Conservation (phyloP, 768 basidiomycete species). For the Dendrothele bispora region DNA sequence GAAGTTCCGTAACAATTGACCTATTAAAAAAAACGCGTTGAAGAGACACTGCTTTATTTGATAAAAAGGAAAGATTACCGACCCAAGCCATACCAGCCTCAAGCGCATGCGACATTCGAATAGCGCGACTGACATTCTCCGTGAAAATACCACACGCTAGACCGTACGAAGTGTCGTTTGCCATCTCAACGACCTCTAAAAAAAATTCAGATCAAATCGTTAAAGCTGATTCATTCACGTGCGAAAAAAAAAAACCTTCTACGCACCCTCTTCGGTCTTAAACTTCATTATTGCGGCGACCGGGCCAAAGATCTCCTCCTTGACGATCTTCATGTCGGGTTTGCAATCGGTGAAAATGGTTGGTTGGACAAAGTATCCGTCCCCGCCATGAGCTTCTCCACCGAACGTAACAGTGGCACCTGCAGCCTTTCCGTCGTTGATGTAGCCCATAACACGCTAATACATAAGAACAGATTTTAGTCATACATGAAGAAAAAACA, state of each 20-base stretch:
- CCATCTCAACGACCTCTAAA: constrained; percentile 31
- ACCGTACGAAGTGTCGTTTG: constrained; percentile 54
- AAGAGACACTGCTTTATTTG: constrained; percentile 1
- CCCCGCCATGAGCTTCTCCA: constrained; percentile 48
- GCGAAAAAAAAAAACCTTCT: too few species aligned
- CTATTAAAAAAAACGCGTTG: constrained; percentile 11
- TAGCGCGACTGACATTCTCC: constrained; percentile 41
- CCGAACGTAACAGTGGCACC: constrained; percentile 62
- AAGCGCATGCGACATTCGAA: constrained; percentile 53
- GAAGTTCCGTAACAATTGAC: constrained; percentile 37
- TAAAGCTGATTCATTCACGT: too few species aligned
- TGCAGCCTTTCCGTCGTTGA: constrained; percentile 55
- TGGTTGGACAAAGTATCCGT: constrained; percentile 62
- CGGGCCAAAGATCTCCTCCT: constrained; percentile 69
- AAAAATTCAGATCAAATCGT: neutral
- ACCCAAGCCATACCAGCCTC: constrained; percentile 70
- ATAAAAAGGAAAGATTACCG: constrained; percentile 2
- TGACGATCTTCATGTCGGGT: constrained; percentile 56
- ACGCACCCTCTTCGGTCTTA: constrained; percentile 40
- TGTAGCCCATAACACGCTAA: constrained; percentile 61
- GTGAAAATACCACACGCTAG: constrained; percentile 56
- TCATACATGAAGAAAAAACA: neutral
- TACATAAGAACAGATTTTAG: neutral
- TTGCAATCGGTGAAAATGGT: constrained; percentile 62
- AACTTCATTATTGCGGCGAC: constrained; percentile 65